phyloP scores from a whole-genome alignment of 805 yeast genomes.

The Alloascoidea africana region DNA sequence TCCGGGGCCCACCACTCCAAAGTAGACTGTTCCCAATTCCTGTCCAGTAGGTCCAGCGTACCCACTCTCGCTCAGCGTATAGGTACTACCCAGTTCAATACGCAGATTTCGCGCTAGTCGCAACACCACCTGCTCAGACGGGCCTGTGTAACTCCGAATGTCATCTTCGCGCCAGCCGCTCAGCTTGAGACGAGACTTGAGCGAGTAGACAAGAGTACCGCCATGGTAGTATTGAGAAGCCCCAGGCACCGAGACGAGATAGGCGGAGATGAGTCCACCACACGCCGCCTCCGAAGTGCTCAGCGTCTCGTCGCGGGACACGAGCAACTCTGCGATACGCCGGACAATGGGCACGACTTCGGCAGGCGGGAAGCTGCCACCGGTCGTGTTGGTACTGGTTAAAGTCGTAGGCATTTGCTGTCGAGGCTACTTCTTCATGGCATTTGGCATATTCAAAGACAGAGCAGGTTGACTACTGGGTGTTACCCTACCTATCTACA shows the following conservation, averaged over 20 bases:
- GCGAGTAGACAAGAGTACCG: slow-evolving; percentile 65
- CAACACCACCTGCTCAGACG: slow-evolving; percentile 59
- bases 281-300: slow-evolving; percentile 84
- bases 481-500: too few species aligned
- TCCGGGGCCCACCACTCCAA: slow-evolving; percentile 56
- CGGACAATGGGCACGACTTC: slow-evolving; percentile 34
- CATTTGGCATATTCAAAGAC: too few species aligned
- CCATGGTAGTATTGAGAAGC: slow-evolving; percentile 78
- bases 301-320: slow-evolving; percentile 41
- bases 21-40: slow-evolving; percentile 43
- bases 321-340: slow-evolving; percentile 41
- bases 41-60: slow-evolving; percentile 58
- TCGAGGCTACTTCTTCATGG: too few species aligned
- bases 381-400: slow-evolving; percentile 1
- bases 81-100: slow-evolving; percentile 72
- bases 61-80: slow-evolving; percentile 74
- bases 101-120: slow-evolving; percentile 66
- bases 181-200: slow-evolving; percentile 56
- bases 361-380: slow-evolving; percentile 41
- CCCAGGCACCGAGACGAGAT: slow-evolving; percentile 70
- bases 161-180: slow-evolving; percentile 71
- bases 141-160: slow-evolving; percentile 63
- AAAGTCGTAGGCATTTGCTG: too few species aligned
- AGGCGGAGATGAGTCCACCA: slow-evolving; percentile 75
- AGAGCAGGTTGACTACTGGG: too few species aligned